These are phyloP conservation scores for Micractinium sp. DNA, from an alignment of 139 green algal species.

Conservation along the genomic window DNA sequence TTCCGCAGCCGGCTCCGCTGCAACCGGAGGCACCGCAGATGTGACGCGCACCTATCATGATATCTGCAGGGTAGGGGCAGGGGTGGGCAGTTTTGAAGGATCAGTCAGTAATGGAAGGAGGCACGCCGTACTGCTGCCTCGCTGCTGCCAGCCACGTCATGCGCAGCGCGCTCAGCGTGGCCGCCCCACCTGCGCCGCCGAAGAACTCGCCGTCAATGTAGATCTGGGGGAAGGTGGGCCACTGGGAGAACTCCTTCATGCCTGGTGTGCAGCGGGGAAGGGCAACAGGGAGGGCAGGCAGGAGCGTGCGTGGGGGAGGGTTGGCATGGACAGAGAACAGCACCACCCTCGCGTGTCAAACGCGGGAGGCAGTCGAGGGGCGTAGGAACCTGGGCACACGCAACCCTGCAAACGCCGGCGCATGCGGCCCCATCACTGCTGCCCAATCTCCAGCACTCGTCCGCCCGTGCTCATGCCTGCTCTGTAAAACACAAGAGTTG, in stretches of 20 bases:
- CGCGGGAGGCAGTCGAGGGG: background rate
- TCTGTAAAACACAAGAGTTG: background rate
- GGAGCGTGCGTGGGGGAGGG: background rate
- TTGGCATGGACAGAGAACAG: too few relatives aligned
- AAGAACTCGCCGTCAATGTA: conserved; percentile 95
- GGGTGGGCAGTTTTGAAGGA: too few relatives aligned
- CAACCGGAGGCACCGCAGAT: background rate
- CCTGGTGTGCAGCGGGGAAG: conserved; percentile 39
- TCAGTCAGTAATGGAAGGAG: too few relatives aligned
- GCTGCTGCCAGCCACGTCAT: too few relatives aligned
- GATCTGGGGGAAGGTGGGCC: conserved; percentile 94
- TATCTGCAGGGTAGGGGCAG: conserved; percentile 68
- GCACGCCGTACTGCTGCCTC: too few relatives aligned
- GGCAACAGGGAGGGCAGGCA: background rate
- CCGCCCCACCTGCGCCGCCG: conserved; percentile 74
- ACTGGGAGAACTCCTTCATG: conserved; percentile 89
- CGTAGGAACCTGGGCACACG: background rate
- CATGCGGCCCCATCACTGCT: too few relatives aligned
- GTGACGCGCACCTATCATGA: conserved; percentile 81
- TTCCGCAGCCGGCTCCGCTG: background rate
- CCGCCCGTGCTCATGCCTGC: background rate
- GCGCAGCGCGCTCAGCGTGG: too few relatives aligned
- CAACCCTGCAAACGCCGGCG: too few relatives aligned
- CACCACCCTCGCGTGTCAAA: too few relatives aligned
- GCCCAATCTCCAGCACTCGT: background rate